A percentile compares a stretch with the other conserved stretches of the same genome.
Conservation (phyloP, 805 yeast genomes). For the Pichia thaimueangensis region DNA sequence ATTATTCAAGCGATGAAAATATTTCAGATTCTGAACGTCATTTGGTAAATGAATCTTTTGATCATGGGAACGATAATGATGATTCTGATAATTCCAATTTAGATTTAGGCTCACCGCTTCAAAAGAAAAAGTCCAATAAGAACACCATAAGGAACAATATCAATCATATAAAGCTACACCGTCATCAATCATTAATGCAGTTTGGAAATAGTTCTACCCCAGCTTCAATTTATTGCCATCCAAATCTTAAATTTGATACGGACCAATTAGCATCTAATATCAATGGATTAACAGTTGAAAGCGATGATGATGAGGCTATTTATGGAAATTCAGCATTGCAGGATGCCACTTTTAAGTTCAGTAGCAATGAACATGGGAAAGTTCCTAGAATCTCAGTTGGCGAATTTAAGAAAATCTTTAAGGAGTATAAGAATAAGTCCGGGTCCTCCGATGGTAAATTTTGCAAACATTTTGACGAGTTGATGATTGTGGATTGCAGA, state of each 20-base stretch:
- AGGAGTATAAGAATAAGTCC: conserved; percentile 33
- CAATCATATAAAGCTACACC: conserved; percentile 19
- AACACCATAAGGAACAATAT: conserved; percentile 16
- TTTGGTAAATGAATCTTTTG: not conserved
- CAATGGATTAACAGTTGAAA: conserved; percentile 18
- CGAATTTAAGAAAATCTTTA: conserved; percentile 49
- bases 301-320: conserved; percentile 7
- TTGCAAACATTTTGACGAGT: conserved; percentile 45
- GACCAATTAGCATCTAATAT: conserved; percentile 23
- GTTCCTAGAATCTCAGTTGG: conserved; percentile 60
- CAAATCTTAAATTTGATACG: conserved; percentile 14
- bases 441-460: conserved; percentile 29
- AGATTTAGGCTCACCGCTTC: conserved; percentile 36
- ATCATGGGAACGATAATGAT: not conserved
- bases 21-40: not conserved
- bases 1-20: conserved; percentile 7
- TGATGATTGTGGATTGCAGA: conserved; percentile 75
- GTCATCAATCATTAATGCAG: conserved; percentile 23
- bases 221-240: not conserved
- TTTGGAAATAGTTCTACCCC: not conserved
- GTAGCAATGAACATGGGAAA: conserved; percentile 43
- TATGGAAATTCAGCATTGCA: conserved; percentile 9
- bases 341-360: conserved; percentile 6
- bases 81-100: conserved; percentile 1
- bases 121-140: conserved; percentile 20